phyloP scores from a whole-genome alignment of 163 green algal species.

The Scenedesmus sp. region DNA sequence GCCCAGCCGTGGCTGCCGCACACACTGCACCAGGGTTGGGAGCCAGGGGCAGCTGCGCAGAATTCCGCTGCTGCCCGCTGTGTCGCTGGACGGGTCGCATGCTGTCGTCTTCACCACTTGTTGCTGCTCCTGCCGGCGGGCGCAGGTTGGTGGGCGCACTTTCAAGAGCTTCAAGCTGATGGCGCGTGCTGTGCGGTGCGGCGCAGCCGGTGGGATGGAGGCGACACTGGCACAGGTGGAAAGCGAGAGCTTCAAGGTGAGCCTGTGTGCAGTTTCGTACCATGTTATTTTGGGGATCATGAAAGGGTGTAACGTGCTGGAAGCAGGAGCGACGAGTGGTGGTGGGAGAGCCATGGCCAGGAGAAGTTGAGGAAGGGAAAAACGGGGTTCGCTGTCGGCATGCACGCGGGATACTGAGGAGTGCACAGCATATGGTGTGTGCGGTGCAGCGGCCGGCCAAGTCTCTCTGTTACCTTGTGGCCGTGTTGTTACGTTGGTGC shows the following conservation, averaged over 20 bases:
- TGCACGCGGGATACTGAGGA: too few relatives aligned
- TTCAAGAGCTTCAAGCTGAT: constrained; percentile 55
- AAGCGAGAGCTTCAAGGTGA: constrained; percentile 56
- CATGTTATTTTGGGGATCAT: background rate
- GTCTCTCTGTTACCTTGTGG: too few relatives aligned
- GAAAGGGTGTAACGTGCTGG: too few relatives aligned
- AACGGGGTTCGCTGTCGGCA: too few relatives aligned
- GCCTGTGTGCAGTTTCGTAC: background rate
- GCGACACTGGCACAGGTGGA: constrained; percentile 40
- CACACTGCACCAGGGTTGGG: too few relatives aligned
- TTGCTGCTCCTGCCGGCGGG: background rate
- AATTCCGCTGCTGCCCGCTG: background rate
- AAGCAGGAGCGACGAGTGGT: too few relatives aligned
- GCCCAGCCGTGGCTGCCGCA: too few relatives aligned
- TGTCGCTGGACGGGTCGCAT: background rate
- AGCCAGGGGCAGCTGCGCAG: background rate
- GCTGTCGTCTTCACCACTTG: background rate
- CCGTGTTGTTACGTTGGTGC: too few relatives aligned
- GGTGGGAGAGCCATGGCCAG: too few relatives aligned
- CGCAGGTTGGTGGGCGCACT: constrained; percentile 32
- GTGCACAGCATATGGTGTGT: too few relatives aligned
- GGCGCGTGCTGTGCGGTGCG: constrained; percentile 15
- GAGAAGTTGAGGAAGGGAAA: too few relatives aligned
- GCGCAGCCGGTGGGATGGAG: background rate
- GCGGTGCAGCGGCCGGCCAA: too few relatives aligned